Percentiles rank a stretch among this genome's conserved stretches.
Conservation (phyloP, 768 basidiomycete genomes). For the Coprinopsis marcescibilis region DNA sequence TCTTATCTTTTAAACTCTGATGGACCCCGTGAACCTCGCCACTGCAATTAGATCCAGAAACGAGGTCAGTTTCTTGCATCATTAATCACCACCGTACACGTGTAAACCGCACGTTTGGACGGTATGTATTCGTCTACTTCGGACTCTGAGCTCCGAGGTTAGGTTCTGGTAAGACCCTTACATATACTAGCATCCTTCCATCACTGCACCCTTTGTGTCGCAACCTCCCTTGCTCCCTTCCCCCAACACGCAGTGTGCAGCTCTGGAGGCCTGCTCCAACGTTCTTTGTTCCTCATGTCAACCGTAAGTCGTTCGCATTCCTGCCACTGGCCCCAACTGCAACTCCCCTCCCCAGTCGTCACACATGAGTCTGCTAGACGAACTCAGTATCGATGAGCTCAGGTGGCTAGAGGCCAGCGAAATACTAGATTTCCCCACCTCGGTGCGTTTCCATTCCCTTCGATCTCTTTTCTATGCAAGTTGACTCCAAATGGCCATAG, state of each 20-base stretch:
- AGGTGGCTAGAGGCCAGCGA: slow-evolving; percentile 42
- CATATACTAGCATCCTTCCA: slow-evolving; percentile 13
- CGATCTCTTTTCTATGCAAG: background rate
- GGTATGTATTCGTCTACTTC: slow-evolving; percentile 22
- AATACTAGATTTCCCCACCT: slow-evolving; percentile 9
- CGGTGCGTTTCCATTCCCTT: slow-evolving; percentile 3
- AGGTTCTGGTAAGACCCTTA: slow-evolving; percentile 13
- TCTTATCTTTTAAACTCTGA: slow-evolving; percentile 18
- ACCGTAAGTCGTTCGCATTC: slow-evolving; percentile 13
- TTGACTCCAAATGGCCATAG: slow-evolving; percentile 2
- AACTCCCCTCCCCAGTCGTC: slow-evolving; percentile 16
- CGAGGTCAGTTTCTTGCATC: slow-evolving; percentile 23
- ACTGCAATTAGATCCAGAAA: slow-evolving; percentile 25
- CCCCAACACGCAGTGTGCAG: no score
- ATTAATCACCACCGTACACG: slow-evolving; percentile 32
- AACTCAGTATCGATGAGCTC: slow-evolving; percentile 41
- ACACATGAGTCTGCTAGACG: slow-evolving; percentile 24
- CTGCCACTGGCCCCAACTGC: slow-evolving; percentile 5
- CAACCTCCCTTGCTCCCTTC: no score
- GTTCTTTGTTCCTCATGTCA: slow-evolving; percentile 15
- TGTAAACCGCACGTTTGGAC: slow-evolving; percentile 39
- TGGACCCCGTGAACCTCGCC: slow-evolving; percentile 10
- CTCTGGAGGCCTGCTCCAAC: no score
- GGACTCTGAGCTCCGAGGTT: slow-evolving; percentile 7
- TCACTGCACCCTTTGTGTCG: no score